phyloP scores from a whole-genome alignment of 257 asterid species.

The Solanum tacnaense region DNA sequence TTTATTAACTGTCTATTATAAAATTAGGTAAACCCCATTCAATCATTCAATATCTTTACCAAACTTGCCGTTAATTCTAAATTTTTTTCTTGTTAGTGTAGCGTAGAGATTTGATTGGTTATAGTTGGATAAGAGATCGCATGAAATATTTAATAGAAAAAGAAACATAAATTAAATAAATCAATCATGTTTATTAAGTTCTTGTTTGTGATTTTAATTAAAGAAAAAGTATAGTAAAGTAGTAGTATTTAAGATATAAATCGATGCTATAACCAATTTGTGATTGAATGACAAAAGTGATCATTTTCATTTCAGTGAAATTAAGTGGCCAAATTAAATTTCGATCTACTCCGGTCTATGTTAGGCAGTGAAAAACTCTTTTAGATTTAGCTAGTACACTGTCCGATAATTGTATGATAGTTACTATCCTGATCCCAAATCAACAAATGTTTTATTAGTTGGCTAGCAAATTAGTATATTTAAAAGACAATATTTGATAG shows the following conservation, averaged over 20 bases:
- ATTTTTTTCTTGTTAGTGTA: too few species aligned
- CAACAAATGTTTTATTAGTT: too few species aligned
- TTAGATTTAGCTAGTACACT: too few species aligned
- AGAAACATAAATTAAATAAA: conserved; percentile 9
- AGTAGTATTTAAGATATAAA: neutral
- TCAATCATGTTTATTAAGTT: neutral
- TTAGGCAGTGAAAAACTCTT: neutral
- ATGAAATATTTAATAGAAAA: conserved; percentile 20
- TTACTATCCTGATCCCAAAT: too few species aligned
- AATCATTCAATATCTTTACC: too few species aligned
- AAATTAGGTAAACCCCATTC: neutral
- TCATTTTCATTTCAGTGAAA: neutral
- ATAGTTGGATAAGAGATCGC: neutral
- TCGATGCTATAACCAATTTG: neutral
- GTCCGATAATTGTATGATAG: too few species aligned
- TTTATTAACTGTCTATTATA: too few species aligned
- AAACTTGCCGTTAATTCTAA: neutral
- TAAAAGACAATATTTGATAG: too few species aligned
- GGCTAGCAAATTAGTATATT: neutral
- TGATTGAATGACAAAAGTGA: neutral
- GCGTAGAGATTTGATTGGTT: too few species aligned
- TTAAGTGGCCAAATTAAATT: neutral
- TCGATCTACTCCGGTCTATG: neutral
- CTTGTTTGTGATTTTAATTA: neutral
- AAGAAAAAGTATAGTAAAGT: neutral